phyloP scores from a whole-genome alignment of 805 yeast genomes.

The Naumovozyma castellii region DNA sequence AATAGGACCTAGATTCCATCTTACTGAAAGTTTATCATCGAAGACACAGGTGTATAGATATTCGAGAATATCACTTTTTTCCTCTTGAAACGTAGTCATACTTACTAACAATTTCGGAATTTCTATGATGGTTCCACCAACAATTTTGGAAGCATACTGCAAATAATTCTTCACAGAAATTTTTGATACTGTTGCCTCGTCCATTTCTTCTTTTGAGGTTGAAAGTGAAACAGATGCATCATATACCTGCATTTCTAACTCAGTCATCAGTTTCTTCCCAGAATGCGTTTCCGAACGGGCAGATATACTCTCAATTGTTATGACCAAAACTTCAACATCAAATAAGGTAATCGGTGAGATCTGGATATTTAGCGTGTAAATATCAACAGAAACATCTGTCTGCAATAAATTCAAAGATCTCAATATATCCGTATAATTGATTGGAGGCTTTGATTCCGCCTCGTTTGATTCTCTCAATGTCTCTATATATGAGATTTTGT shows the following conservation, averaged over 20 bases:
- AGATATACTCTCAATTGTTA: slow-evolving; percentile 45
- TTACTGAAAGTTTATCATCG: slow-evolving; percentile 82
- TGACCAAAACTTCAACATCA: slow-evolving; percentile 66
- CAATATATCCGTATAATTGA: slow-evolving; percentile 25
- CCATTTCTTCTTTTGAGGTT: slow-evolving; percentile 40
- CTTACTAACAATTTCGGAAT: slow-evolving; percentile 67
- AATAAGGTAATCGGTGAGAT: slow-evolving; percentile 75
- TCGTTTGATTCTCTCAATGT: slow-evolving; percentile 53
- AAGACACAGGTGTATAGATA: slow-evolving; percentile 63
- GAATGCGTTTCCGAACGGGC: slow-evolving; percentile 40
- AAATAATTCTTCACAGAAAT: slow-evolving; percentile 49
- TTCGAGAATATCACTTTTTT: slow-evolving; percentile 45
- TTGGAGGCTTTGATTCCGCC: slow-evolving; percentile 14
- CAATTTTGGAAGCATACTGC: slow-evolving; percentile 44
- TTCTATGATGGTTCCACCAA: slow-evolving; percentile 71
- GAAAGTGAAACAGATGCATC: slow-evolving; percentile 64
- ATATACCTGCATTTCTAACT: slow-evolving; percentile 49
- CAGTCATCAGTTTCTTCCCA: slow-evolving; percentile 37
- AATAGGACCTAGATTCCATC: slow-evolving; percentile 91
- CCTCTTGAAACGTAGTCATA: slow-evolving; percentile 67
- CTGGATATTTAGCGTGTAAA: slow-evolving; percentile 50
- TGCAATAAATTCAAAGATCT: slow-evolving; percentile 35
- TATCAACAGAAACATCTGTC: slow-evolving; percentile 55
- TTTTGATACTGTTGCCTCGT: slow-evolving; percentile 38
- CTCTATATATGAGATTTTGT: slow-evolving; percentile 61